These are phyloP conservation scores for Tuber microsphaerosporum DNA, from an alignment of 495 filamentous ascomycete species.

Conservation along the genomic window DNA sequence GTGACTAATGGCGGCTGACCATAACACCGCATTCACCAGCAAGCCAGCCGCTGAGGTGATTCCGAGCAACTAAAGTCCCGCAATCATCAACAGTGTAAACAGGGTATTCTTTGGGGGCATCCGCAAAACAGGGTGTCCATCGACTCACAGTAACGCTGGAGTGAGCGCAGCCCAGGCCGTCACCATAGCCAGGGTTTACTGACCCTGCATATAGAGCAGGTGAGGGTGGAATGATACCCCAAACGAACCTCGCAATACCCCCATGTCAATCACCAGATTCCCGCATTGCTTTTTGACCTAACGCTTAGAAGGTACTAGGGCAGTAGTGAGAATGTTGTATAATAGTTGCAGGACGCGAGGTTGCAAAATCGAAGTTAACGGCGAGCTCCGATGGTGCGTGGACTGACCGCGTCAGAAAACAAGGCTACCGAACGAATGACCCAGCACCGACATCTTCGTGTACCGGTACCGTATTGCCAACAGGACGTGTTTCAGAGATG, in stretches of 20 bases:
- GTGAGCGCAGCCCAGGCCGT: not conserved
- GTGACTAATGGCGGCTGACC: conserved; percentile 10
- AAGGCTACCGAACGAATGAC: not conserved
- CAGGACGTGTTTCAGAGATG: not conserved
- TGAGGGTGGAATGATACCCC: not conserved
- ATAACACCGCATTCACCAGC: conserved; percentile 11
- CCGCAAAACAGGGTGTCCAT: not conserved
- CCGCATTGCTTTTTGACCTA: conserved; percentile 76
- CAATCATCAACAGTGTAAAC: not conserved
- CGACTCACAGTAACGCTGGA: not conserved
- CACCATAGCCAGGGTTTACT: not conserved
- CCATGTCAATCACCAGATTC: conserved; percentile 74
- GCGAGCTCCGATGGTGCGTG: not conserved
- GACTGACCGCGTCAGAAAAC: not conserved
- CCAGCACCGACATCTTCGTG: not conserved
- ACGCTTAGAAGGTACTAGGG: conserved; percentile 25
- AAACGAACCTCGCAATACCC: conserved; percentile 64
- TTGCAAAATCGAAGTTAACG: not conserved
- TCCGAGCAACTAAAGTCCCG: conserved; percentile 22
- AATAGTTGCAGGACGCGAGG: not conserved
- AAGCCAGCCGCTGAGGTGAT: conserved; percentile 16
- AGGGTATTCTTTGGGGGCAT: not conserved
- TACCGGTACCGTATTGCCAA: not conserved
- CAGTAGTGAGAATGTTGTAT: not conserved
- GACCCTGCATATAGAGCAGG: not conserved